A percentile compares a stretch with the other conserved stretches of the same genome.
Evolutionary conservation across 352 stramenopile genomes (phyloP).

Genomic region (Phytophthora parvispora): DNA sequence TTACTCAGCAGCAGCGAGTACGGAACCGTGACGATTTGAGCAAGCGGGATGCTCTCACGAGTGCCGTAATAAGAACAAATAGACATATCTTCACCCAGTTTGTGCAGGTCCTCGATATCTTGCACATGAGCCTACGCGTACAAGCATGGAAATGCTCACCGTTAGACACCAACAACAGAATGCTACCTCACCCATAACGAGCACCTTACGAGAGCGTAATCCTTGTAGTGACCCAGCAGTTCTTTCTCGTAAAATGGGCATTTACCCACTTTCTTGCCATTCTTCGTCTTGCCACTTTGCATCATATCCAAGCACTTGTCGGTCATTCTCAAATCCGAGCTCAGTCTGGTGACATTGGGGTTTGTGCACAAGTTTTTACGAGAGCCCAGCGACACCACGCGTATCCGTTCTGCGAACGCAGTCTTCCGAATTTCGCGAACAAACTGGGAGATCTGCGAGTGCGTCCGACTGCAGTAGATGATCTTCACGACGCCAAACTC

Average conservation of each 20-base stretch:
- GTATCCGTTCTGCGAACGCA: conserved; percentile 70
- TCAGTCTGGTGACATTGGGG: conserved; percentile 67
- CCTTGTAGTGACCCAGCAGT: conserved; percentile 73
- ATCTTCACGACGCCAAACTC: conserved; percentile 80
- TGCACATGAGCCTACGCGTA: conserved; percentile 73
- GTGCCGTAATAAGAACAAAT: conserved; percentile 99
- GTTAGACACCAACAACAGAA: conserved; percentile 4
- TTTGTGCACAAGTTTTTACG: conserved; percentile 91
- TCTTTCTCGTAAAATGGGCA: conserved; percentile 90
- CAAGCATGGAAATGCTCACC: background rate
- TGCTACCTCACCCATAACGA: too few relatives aligned
- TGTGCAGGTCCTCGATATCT: conserved; percentile 98
- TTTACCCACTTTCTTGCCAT: conserved; percentile 64
- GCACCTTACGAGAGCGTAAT: conserved; percentile 86
- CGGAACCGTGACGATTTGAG: conserved; percentile 93
- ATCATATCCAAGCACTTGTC: conserved; percentile 92
- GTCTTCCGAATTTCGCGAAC: conserved; percentile 91
- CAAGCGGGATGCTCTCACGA: conserved; percentile 88
- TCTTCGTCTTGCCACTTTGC: conserved; percentile 68
- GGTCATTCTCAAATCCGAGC: conserved; percentile 83
- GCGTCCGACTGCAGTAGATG: conserved; percentile 93
- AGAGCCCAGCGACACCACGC: conserved; percentile 84
- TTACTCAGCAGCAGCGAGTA: conserved; percentile 96
- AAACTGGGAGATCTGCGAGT: conserved; percentile 93
- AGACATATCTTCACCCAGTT: conserved; percentile 90